phyloP scores from a whole-genome alignment of 2,329 filamentous ascomycete genomes.

The Colletotrichum sp. region DNA sequence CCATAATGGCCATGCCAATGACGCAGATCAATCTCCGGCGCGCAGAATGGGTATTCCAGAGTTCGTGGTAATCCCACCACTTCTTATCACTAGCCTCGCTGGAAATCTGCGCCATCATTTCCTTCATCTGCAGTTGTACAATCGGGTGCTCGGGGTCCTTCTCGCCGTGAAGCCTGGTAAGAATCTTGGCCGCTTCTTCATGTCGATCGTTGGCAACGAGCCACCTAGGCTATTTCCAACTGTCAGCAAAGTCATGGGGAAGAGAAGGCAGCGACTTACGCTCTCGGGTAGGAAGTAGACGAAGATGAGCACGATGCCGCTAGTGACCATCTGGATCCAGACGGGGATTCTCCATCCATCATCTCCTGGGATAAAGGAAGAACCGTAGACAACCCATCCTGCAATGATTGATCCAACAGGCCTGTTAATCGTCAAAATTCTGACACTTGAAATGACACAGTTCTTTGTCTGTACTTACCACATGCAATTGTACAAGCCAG shows the following conservation, averaged over 20 bases:
- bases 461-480: conserved; percentile 36
- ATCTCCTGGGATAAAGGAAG: conserved; percentile 40
- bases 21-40: conserved; percentile 58
- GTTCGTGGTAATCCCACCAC: conserved; percentile 61
- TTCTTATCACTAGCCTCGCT: conserved; percentile 57
- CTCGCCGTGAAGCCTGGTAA: conserved; percentile 57
- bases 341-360: conserved; percentile 54
- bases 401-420: conserved; percentile 57
- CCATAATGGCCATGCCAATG: conserved; percentile 56
- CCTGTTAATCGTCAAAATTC: not conserved
- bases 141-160: conserved; percentile 53
- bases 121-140: conserved; percentile 56
- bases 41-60: conserved; percentile 54
- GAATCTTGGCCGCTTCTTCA: conserved; percentile 45
- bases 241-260: not conserved
- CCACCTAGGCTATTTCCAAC: conserved; percentile 39
- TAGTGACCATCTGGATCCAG: conserved; percentile 50
- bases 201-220: conserved; percentile 46
- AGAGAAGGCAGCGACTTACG: not conserved
- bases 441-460: not conserved
- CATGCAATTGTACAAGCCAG: conserved; percentile 58
- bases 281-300: conserved; percentile 54
- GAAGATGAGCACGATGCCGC: conserved; percentile 47
- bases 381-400: conserved; percentile 58
- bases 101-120: conserved; percentile 50